Base-by-base conservation (phyloP, 1,284 basidiomycete genomes). In the Trichosporon sp. region DNA sequence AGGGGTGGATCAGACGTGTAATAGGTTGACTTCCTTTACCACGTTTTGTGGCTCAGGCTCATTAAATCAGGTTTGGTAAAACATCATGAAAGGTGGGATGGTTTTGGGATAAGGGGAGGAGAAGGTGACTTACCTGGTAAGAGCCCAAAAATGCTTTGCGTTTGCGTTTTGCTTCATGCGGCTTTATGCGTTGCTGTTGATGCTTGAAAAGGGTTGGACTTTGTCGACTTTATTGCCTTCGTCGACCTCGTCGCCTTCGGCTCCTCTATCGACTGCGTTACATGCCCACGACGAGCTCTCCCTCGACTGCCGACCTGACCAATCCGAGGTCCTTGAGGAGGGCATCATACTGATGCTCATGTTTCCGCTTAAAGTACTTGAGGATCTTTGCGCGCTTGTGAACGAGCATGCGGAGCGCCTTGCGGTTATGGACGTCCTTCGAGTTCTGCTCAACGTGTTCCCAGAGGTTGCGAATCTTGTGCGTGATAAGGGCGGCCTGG, bases 401-500 rank as follows among this genome's bases (percentile, higher is more conserved):
- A 8, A 95, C 85, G 37, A 96, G 84, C 59, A 83, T 81, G 1
- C 89, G 85, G 61, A 98, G 84, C 11, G 85, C 84, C 14, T 88
- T 85, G 56, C 88, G 86, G 76, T 92, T 95, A 56, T 86, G 86
- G 46, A 90, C 84, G 77, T 98, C 95, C 69, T 88, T 87, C 69
- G 87, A 87, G 75, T 86, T 88, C 31, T 76, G 77, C 21, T 80
- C 82, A 44, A 95, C 80, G 77, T 96, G 95, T 1, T 82, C 82
- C 84, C 88, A 88, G 49, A 97, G 78, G 69, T 88, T 89, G 54
- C 91, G 90, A 70, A 97, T 95, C 73, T 87, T 85, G 75, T 89
- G 87, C 0, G 95, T 97, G 61, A 94, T 76, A 25, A 97, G 81
- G 0, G 95, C 95, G 58, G 89, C 95, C 84, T 96, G 93, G 0